Conservation (phyloP, 2,329 filamentous ascomycete genomes). For the Graphilbum sp. region DNA sequence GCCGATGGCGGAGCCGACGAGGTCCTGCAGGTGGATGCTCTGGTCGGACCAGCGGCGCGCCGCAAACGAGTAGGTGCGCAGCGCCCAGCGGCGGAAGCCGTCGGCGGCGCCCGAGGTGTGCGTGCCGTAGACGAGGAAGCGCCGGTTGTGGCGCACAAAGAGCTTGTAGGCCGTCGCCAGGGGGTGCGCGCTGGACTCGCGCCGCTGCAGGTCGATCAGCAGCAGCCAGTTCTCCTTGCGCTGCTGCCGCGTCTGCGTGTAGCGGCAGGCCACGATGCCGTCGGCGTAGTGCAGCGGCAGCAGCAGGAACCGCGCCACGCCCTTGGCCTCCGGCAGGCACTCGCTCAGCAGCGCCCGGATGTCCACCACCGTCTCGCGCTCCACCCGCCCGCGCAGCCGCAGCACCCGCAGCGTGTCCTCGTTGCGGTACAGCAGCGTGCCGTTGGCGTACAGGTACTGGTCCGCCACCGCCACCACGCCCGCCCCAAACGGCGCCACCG, state of each 20-base stretch:
- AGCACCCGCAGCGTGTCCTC: conserved; percentile 36
- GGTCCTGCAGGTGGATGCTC: conserved; percentile 35
- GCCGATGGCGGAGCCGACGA: conserved; percentile 49
- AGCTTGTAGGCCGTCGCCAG: conserved; percentile 35
- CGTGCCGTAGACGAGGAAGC: conserved; percentile 50
- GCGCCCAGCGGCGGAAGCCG: conserved; percentile 44
- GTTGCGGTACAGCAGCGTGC: conserved; percentile 47
- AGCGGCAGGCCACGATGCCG: conserved; percentile 40
- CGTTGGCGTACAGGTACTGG: conserved; percentile 31
- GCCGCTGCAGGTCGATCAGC: conserved; percentile 25
- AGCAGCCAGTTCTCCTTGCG: conserved; percentile 33
- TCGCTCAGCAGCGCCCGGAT: conserved; percentile 24
- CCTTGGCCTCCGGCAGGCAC: conserved; percentile 19
- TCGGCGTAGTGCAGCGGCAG: conserved; percentile 39
- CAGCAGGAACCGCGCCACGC: conserved; percentile 26
- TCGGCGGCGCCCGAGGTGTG: conserved; percentile 35
- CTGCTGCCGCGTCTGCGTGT: conserved; percentile 21
- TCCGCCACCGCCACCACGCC: conserved; percentile 42
- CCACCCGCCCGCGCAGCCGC: conserved; percentile 33
- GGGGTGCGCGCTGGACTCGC: conserved; percentile 23
- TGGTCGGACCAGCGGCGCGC: conserved; percentile 21
- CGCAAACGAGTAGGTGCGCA: conserved; percentile 35
- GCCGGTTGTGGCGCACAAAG: conserved; percentile 48
- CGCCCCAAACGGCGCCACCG: conserved; percentile 44
- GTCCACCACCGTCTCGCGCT: conserved; percentile 38